These are phyloP conservation scores for Xylaria sp. DNA, from an alignment of 2,329 filamentous ascomycete species.

Conservation along the genomic window DNA sequence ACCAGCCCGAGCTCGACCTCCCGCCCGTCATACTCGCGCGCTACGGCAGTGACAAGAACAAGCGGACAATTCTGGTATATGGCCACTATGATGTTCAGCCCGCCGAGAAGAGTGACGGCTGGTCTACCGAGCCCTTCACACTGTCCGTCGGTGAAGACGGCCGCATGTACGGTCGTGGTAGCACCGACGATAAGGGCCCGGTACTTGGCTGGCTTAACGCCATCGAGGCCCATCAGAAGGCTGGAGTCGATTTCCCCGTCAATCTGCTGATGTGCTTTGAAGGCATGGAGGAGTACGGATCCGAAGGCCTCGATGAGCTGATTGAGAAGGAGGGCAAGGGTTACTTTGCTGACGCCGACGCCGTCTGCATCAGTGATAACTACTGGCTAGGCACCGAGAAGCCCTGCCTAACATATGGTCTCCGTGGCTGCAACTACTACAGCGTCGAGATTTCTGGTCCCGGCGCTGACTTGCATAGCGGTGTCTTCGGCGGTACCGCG, in stretches of 20 bases:
- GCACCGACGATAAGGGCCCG: constrained; percentile 97
- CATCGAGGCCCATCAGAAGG: constrained; percentile 97
- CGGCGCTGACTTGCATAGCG: constrained; percentile 92
- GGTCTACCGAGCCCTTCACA: constrained; percentile 94
- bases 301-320: constrained; percentile 93
- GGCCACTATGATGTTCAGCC: constrained; percentile 99
- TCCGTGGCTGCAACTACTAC: constrained; percentile 98
- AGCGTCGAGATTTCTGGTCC: constrained; percentile 89
- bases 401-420: constrained; percentile 95
- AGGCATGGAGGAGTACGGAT: constrained; percentile 99
- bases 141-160: constrained; percentile 88
- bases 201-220: constrained; percentile 98
- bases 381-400: constrained; percentile 99
- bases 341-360: constrained; percentile 95
- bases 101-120: constrained; percentile 90
- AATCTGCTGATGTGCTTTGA: constrained; percentile 99
- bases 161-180: constrained; percentile 94
- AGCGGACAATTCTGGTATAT: constrained; percentile 95
- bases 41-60: constrained; percentile 91
- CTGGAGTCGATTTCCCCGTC: constrained; percentile 92
- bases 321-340: constrained; percentile 91
- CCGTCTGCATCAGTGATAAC: constrained; percentile 98
- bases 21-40: constrained; percentile 92
- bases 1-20: constrained; percentile 88
- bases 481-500: constrained; percentile 94